phyloP scores from a whole-genome alignment of 495 filamentous ascomycete genomes.

The Trichoderma reesei region DNA sequence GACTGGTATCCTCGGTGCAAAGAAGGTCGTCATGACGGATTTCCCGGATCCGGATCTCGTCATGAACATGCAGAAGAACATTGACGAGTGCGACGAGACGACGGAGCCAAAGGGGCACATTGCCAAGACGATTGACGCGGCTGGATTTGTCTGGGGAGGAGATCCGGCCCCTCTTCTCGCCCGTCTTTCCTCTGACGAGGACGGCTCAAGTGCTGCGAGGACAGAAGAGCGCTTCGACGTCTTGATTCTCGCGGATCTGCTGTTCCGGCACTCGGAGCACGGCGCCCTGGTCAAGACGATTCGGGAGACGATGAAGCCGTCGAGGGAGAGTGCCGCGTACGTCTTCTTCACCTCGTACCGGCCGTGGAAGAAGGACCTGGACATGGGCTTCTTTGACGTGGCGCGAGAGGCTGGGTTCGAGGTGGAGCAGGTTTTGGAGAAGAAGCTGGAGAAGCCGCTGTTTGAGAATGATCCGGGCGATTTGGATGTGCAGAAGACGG shows the following conservation, averaged over 20 bases:
- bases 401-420: slow-evolving; percentile 55
- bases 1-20: slow-evolving; percentile 59
- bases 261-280: slow-evolving; percentile 86
- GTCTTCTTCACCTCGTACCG: slow-evolving; percentile 93
- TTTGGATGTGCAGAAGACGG: slow-evolving; percentile 62
- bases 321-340: slow-evolving; percentile 50
- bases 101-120: slow-evolving; percentile 11
- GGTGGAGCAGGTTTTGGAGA: slow-evolving; percentile 71
- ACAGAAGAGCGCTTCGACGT: slow-evolving; percentile 53
- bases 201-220: not conserved
- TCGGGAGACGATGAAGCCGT: slow-evolving; percentile 46
- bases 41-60: slow-evolving; percentile 78
- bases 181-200: slow-evolving; percentile 28
- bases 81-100: slow-evolving; percentile 33
- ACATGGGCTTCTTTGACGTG: slow-evolving; percentile 75
- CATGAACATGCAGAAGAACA: slow-evolving; percentile 63
- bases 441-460: slow-evolving; percentile 70
- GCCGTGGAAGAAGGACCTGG: slow-evolving; percentile 77
- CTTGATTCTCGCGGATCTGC: slow-evolving; percentile 74
- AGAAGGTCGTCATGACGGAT: slow-evolving; percentile 69
- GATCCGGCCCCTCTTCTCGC: slow-evolving; percentile 40
- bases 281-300: slow-evolving; percentile 62
- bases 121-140: slow-evolving; percentile 31
- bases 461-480: slow-evolving; percentile 84
- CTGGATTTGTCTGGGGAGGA: slow-evolving; percentile 77